Percentiles rank a stretch among this genome's conserved stretches.
phyloP scores from a whole-genome alignment of 257 asterid genomes.

The Nicotiana paniculata region DNA sequence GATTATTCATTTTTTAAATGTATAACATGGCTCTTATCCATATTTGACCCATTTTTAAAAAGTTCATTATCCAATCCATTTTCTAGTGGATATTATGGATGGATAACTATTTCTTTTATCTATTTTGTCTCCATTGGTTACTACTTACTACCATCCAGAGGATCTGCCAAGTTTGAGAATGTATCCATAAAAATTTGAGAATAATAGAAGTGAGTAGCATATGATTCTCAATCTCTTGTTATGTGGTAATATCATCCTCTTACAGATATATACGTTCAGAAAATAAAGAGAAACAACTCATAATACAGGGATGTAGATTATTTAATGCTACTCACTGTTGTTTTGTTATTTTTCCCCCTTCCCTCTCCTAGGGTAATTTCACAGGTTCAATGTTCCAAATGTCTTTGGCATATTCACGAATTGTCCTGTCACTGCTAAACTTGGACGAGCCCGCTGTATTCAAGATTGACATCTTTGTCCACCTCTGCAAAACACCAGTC shows the following conservation, averaged over 20 bases:
- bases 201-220: neutral
- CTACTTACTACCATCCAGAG: neutral
- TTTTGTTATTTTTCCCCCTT: neutral
- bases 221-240: neutral
- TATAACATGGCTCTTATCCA: too few species aligned
- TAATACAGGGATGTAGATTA: neutral
- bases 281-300: neutral
- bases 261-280: neutral
- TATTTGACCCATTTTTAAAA: too few species aligned
- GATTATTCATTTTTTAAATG: too few species aligned
- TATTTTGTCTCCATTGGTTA: too few species aligned
- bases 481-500: conserved; percentile 39
- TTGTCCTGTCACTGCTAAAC: conserved; percentile 88
- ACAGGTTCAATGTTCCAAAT: conserved; percentile 65
- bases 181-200: neutral
- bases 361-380: conserved; percentile 17
- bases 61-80: too few species aligned
- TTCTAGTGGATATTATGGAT: too few species aligned
- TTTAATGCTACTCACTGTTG: neutral
- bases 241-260: neutral
- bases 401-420: conserved; percentile 69
- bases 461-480: conserved; percentile 86
- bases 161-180: neutral
- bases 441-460: conserved; percentile 74
- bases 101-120: too few species aligned